Conservation (phyloP, 805 yeast genomes). For the Saturnispora dispora region DNA sequence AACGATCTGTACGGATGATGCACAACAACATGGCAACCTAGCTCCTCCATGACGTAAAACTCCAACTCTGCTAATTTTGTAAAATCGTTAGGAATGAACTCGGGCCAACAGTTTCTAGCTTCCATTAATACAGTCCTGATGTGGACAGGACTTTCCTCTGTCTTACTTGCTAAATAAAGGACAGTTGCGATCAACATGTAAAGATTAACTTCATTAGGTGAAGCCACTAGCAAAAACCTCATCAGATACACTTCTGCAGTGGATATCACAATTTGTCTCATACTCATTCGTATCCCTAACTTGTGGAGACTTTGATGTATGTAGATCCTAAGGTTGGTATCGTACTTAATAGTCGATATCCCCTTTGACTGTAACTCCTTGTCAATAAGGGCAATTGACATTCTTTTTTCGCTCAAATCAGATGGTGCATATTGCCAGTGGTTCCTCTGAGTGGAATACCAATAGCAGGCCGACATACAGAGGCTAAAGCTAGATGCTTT, state of each 20-base stretch:
- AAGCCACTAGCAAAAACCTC: constrained; percentile 66
- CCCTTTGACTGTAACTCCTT: constrained; percentile 4
- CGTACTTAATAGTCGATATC: constrained; percentile 27
- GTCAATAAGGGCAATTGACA: constrained; percentile 17
- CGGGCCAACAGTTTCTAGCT: constrained; percentile 90
- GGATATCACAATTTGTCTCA: constrained; percentile 77
- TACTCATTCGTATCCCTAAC: constrained; percentile 67
- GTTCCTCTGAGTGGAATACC: constrained; percentile 75
- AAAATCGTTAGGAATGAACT: constrained; percentile 82
- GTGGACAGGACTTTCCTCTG: constrained; percentile 94
- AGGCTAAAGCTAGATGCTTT: background rate
- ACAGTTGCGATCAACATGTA: constrained; percentile 78
- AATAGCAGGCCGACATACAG: constrained; percentile 71
- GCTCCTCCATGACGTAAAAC: constrained; percentile 83
- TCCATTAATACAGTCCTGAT: constrained; percentile 75
- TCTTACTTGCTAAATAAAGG: constrained; percentile 82
- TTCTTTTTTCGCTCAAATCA: constrained; percentile 31
- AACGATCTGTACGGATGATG: constrained; percentile 70
- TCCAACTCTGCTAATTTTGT: constrained; percentile 93
- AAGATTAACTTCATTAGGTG: constrained; percentile 72
- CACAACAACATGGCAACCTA: constrained; percentile 60
- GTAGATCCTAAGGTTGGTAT: constrained; percentile 62
- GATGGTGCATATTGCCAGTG: constrained; percentile 76
- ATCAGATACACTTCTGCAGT: constrained; percentile 81
- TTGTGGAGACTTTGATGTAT: constrained; percentile 67